Conservation (phyloP, 257 asterid species). For the Paulownia fortunei region DNA sequence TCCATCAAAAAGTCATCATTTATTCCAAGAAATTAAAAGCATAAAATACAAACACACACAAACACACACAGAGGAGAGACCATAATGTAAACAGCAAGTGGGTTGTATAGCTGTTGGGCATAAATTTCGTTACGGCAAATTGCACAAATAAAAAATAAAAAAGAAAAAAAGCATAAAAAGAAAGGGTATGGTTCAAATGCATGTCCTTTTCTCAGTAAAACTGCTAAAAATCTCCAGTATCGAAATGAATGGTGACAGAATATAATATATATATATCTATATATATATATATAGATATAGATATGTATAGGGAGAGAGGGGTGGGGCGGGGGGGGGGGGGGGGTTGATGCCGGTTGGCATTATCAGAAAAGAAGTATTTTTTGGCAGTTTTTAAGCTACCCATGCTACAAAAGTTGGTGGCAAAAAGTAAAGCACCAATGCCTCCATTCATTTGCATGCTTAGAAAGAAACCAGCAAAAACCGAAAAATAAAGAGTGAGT, state of each 20-base stretch:
- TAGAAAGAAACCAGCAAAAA: neutral
- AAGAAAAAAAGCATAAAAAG: neutral
- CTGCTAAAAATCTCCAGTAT: neutral
- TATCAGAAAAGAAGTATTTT: neutral
- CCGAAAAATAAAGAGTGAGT: neutral
- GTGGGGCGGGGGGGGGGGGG: no score
- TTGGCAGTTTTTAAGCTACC: constrained; percentile 2
- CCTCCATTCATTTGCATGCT: constrained; percentile 5
- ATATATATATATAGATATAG: no score
- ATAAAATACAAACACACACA: neutral
- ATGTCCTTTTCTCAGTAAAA: neutral
- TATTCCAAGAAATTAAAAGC: no score
- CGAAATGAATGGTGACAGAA: neutral
- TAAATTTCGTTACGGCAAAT: constrained; percentile 17
- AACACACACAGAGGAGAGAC: neutral
- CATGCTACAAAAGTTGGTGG: constrained; percentile 32
- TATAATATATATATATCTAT: neutral
- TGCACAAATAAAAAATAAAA: no score
- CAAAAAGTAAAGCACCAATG: constrained; percentile 3
- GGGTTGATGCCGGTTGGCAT: no score
- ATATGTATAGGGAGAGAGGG: no score
- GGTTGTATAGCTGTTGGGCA: constrained; percentile 34
- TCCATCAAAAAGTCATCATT: neutral
- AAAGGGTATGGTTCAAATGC: constrained; percentile 19
- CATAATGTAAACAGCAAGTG: constrained; percentile 27